These are phyloP conservation scores for Trichomonascus vanleenenianus DNA, from an alignment of 805 yeast species.

Conservation along the genomic window DNA sequence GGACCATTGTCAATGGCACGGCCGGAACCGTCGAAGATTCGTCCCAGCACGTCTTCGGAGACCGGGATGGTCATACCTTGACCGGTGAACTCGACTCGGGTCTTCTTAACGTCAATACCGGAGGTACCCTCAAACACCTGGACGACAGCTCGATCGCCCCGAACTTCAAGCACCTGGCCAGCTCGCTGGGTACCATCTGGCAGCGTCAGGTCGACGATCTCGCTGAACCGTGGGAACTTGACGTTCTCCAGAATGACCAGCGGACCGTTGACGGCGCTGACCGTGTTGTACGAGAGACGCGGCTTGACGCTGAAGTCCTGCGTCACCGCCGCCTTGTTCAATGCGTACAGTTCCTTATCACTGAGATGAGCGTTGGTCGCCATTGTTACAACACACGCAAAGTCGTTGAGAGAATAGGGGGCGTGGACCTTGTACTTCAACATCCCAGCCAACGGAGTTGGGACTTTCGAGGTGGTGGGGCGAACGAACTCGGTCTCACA, in stretches of 20 bases:
- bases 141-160: constrained; percentile 94
- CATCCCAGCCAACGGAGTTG: background rate
- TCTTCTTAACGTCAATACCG: constrained; percentile 97
- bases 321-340: constrained; percentile 82
- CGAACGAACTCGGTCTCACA: background rate
- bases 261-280: constrained; percentile 98
- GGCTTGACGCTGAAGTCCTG: constrained; percentile 90
- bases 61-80: constrained; percentile 88
- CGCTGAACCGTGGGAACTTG: constrained; percentile 85
- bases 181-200: constrained; percentile 95
- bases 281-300: constrained; percentile 88
- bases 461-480: background rate
- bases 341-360: constrained; percentile 1
- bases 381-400: background rate
- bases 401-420: too few species aligned
- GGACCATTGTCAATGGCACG: constrained; percentile 98
- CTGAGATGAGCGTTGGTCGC: constrained; percentile 1
- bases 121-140: constrained; percentile 99
- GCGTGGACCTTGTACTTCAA: too few species aligned
- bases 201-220: constrained; percentile 90
- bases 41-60: constrained; percentile 93
- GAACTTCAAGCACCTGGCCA: constrained; percentile 97
- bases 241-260: constrained; percentile 84
- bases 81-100: constrained; percentile 96
- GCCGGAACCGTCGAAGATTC: constrained; percentile 98